These are phyloP conservation scores for Pluteus cervinus DNA, from an alignment of 768 basidiomycete species.

Conservation along the genomic window DNA sequence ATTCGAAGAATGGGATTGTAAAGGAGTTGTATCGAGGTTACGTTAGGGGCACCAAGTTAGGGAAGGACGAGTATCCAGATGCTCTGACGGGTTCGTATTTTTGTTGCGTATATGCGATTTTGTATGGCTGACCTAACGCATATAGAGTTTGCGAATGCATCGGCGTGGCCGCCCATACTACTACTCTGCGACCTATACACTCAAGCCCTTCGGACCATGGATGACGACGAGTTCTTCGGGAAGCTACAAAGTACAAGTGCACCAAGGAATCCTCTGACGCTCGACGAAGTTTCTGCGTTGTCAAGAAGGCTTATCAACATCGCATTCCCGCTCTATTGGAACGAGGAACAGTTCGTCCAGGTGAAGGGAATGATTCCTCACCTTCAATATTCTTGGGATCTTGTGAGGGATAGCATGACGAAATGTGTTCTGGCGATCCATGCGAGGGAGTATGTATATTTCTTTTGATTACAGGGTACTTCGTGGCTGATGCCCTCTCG, in stretches of 20 bases:
- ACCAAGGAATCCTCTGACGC: conserved; percentile 66
- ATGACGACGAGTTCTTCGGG: conserved; percentile 95
- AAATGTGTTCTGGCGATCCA: conserved; percentile 77
- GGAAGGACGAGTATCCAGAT: conserved; percentile 40
- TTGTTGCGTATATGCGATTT: background rate
- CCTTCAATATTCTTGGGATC: conserved; percentile 53
- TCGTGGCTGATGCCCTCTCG: conserved; percentile 6
- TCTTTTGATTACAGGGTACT: conserved; percentile 2
- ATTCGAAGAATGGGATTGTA: conserved; percentile 54
- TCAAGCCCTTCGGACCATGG: conserved; percentile 83
- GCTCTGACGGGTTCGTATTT: conserved; percentile 17
- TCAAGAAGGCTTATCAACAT: conserved; percentile 79
- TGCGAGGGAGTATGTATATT: conserved; percentile 71
- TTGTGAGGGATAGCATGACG: conserved; percentile 70
- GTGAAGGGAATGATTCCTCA: conserved; percentile 20
- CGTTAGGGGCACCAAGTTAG: conserved; percentile 56
- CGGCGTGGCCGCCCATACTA: conserved; percentile 64
- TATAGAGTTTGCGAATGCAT: conserved; percentile 37
- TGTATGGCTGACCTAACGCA: background rate
- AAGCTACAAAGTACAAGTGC: conserved; percentile 18
- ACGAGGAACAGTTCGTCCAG: conserved; percentile 30
- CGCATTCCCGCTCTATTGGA: conserved; percentile 65
- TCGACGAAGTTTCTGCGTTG: conserved; percentile 77
- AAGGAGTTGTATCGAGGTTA: conserved; percentile 70
- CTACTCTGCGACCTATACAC: conserved; percentile 79